Evolutionary conservation across 768 basidiomycete genomes (phyloP).

Genomic region (Russula sp.): DNA sequence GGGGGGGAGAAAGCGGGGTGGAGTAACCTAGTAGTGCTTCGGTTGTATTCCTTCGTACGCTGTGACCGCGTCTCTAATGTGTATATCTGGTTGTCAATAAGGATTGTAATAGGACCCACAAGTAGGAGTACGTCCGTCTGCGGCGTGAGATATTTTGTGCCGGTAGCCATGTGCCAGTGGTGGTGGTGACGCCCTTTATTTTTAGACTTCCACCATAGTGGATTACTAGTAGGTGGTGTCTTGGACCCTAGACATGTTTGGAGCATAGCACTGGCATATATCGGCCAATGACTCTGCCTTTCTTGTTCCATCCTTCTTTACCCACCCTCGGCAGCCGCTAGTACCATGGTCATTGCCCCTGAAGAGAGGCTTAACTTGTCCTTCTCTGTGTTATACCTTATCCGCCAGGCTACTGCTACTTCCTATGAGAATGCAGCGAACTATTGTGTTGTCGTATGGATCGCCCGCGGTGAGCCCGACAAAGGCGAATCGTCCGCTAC

Average conservation of each 20-base stretch:
- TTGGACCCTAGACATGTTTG: no score
- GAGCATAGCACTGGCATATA: no score
- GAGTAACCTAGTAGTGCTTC: not conserved
- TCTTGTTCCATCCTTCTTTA: not conserved
- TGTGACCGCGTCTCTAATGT: not conserved
- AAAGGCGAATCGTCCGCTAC: not conserved
- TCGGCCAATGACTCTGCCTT: no score
- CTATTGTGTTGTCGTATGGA: constrained; percentile 48
- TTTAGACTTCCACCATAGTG: no score
- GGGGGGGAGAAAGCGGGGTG: not conserved
- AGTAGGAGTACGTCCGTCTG: not conserved
- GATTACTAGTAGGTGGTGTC: no score
- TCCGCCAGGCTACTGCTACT: constrained; percentile 34
- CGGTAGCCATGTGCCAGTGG: not conserved
- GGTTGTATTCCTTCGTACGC: not conserved
- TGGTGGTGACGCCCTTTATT: no score
- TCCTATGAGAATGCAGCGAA: constrained; percentile 56
- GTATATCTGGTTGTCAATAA: not conserved
- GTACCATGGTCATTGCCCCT: not conserved
- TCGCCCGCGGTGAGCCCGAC: constrained; percentile 41
- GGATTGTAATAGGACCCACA: not conserved
- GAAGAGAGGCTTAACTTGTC: constrained; percentile 26
- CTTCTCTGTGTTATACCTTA: constrained; percentile 34
- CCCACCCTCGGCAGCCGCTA: not conserved
- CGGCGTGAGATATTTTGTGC: not conserved